phyloP scores from a whole-genome alignment of 805 yeast species.

The Yamadazyma endophytica region DNA sequence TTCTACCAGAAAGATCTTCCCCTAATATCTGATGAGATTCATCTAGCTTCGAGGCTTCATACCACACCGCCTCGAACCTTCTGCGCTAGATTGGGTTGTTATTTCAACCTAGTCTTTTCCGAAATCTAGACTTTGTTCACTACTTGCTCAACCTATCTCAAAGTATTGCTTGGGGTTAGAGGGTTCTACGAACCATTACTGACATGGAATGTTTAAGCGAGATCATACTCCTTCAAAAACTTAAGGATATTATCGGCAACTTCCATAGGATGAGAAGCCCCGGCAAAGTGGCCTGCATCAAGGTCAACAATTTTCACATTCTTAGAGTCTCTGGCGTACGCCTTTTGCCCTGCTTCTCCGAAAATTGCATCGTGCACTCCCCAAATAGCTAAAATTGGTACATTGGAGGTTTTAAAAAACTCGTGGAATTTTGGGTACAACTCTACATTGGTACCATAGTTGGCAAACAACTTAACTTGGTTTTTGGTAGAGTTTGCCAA shows the following conservation, averaged over 20 bases:
- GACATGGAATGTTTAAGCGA: too few species aligned
- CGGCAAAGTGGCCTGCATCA: conserved; percentile 39
- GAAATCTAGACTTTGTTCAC: too few species aligned
- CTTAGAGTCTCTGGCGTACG: conserved; percentile 28
- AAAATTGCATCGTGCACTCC: conserved; percentile 39
- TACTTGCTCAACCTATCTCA: too few species aligned
- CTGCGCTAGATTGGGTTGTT: too few species aligned
- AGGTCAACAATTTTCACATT: conserved; percentile 21
- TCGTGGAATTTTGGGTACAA: conserved; percentile 35
- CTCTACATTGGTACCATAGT: conserved; percentile 29
- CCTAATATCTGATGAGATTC: too few species aligned
- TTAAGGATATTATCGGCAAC: conserved; percentile 25
- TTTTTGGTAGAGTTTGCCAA: conserved; percentile 18
- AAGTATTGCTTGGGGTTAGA: too few species aligned
- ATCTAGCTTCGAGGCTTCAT: too few species aligned
- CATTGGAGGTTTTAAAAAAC: conserved; percentile 21
- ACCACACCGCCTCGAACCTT: too few species aligned
- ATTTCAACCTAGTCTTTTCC: too few species aligned
- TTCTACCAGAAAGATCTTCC: too few species aligned
- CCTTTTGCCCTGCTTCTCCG: conserved; percentile 31
- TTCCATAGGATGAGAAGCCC: conserved; percentile 21
- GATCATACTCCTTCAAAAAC: conserved; percentile 11
- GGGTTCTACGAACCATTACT: too few species aligned
- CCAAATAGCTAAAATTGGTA: conserved; percentile 38
- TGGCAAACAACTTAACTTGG: conserved; percentile 31